Percentiles rank a stretch among this genome's conserved stretches.
phyloP scores from a whole-genome alignment of 371 early-diverging fungal species.

The Mortierella polycephala region DNA sequence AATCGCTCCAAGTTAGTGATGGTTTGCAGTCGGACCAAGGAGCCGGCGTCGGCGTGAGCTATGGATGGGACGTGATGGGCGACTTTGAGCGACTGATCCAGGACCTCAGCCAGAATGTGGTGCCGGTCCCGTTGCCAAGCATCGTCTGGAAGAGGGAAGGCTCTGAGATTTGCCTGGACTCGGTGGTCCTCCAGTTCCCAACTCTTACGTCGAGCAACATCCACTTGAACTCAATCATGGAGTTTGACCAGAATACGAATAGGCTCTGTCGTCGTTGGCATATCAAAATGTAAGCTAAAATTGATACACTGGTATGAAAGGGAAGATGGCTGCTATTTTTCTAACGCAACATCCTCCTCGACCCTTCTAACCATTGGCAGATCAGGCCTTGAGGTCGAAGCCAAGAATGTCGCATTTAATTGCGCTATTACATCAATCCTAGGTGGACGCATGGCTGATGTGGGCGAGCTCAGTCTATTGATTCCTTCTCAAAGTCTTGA shows the following conservation, averaged over 20 bases:
- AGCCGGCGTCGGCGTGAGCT: background rate
- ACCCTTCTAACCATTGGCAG: slow-evolving; percentile 2
- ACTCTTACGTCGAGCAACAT: slow-evolving; percentile 21
- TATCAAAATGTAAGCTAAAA: slow-evolving; percentile 25
- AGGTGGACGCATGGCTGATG: slow-evolving; percentile 13
- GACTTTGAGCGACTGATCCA: slow-evolving; percentile 28
- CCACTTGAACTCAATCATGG: slow-evolving; percentile 24
- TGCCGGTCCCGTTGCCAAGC: slow-evolving; percentile 30
- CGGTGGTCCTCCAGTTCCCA: slow-evolving; percentile 25
- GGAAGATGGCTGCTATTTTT: too few species aligned
- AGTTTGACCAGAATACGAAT: slow-evolving; percentile 19
- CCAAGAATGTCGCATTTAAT: slow-evolving; percentile 18
- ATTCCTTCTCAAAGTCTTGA: slow-evolving; percentile 35
- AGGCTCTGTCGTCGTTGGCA: slow-evolving; percentile 21
- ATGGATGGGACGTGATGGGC: slow-evolving; percentile 30
- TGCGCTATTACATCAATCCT: slow-evolving; percentile 6
- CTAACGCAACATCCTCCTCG: background rate
- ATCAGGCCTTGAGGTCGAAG: slow-evolving; percentile 21
- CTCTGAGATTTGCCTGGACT: slow-evolving; percentile 25
- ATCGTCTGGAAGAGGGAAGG: slow-evolving; percentile 17
- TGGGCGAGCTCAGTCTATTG: slow-evolving; percentile 22
- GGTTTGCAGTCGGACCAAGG: background rate
- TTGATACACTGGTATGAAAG: background rate
- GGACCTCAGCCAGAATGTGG: slow-evolving; percentile 4
- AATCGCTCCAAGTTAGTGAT: slow-evolving; percentile 6